These are phyloP conservation scores for Volutella citrinella DNA, from an alignment of 2,329 filamentous ascomycete genomes.

Conservation along the genomic window DNA sequence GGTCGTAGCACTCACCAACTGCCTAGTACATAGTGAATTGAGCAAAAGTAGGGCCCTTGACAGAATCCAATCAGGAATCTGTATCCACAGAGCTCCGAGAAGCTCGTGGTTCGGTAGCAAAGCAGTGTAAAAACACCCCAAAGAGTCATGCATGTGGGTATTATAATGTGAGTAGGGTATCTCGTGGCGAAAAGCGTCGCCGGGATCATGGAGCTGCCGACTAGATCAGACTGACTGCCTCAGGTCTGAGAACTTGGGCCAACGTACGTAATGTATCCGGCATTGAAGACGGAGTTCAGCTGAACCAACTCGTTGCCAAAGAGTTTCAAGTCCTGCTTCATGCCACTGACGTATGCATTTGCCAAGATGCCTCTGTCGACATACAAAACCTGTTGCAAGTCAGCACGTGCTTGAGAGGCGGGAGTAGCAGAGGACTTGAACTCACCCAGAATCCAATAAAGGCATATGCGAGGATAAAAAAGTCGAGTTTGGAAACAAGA, in stretches of 20 bases:
- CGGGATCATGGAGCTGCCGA: constrained; percentile 3
- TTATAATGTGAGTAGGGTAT: constrained; percentile 45
- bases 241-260: too few relatives aligned
- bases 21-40: constrained; percentile 13
- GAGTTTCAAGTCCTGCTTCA: constrained; percentile 50
- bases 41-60: constrained; percentile 30
- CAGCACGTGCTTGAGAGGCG: too few relatives aligned
- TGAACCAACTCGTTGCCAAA: constrained; percentile 51
- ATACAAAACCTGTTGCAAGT: constrained; percentile 2
- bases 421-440: neutral
- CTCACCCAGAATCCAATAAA: constrained; percentile 6
- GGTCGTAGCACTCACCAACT: too few relatives aligned
- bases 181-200: constrained; percentile 36
- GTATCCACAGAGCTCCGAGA: constrained; percentile 49
- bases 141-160: constrained; percentile 49
- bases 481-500: constrained; percentile 2
- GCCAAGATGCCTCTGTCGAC: constrained; percentile 28
- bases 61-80: constrained; percentile 53
- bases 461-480: constrained; percentile 4
- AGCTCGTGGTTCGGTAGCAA: constrained; percentile 47
- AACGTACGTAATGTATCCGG: constrained; percentile 45
- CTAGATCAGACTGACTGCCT: neutral
- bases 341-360: constrained; percentile 53
- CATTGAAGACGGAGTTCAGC: constrained; percentile 46
- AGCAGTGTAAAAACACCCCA: constrained; percentile 57